Percentiles rank a stretch among this genome's conserved stretches.
Evolutionary conservation across 208 protist genomes (phyloP).

Genomic region (Porcisia hertigi): DNA sequence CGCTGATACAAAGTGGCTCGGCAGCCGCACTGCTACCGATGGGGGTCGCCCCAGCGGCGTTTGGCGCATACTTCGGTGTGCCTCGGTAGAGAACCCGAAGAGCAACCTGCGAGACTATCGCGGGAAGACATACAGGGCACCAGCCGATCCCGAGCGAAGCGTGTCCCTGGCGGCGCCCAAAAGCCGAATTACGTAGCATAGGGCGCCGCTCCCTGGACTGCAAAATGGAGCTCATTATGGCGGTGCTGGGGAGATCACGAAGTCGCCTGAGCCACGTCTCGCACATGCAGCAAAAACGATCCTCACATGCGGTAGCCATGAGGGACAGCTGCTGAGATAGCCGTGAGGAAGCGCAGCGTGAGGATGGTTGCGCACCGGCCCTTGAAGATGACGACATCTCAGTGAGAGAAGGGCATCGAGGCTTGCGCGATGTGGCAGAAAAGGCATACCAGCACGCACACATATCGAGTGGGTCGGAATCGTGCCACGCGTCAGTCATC

Average conservation of each 20-base stretch:
- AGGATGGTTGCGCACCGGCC: neutral
- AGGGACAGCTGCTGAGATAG: neutral
- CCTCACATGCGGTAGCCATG: neutral
- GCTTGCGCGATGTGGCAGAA: neutral
- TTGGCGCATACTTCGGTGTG: neutral
- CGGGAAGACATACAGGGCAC: conserved; percentile 2
- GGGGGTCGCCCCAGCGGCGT: neutral
- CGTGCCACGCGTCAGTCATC: neutral
- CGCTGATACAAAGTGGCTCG: conserved; percentile 5
- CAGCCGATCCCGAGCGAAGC: neutral
- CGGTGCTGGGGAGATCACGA: neutral
- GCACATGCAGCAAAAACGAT: neutral
- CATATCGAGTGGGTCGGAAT: conserved; percentile 16
- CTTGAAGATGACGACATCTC: neutral
- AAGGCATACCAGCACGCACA: conserved; percentile 27
- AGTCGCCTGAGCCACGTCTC: conserved; percentile 15
- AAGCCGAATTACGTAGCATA: neutral
- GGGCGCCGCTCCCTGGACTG: conserved; percentile 1
- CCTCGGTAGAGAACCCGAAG: conserved; percentile 2
- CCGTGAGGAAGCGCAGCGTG: neutral
- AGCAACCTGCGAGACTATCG: conserved; percentile 9
- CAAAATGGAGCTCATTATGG: neutral
- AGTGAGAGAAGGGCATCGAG: neutral
- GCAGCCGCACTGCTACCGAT: neutral
- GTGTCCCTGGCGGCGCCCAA: neutral